Evolutionary conservation across 805 yeast species (phyloP).

Genomic region (Candida patagonica): DNA sequence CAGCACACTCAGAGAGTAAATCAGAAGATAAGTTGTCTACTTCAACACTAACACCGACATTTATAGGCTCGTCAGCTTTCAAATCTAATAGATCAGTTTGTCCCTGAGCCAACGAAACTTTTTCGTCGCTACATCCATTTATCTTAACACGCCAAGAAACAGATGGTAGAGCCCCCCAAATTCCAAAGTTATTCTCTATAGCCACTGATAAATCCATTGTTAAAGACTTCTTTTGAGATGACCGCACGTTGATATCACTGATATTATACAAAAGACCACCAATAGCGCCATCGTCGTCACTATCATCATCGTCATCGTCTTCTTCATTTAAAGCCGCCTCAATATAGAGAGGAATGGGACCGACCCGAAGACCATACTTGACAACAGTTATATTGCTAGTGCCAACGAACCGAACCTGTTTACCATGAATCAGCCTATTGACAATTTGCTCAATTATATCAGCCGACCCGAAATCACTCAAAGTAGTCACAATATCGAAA

Average conservation of each 20-base stretch:
- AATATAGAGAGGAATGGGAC: constrained; percentile 11
- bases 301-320: constrained; percentile 7
- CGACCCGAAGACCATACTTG: constrained; percentile 13
- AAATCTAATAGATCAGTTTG: constrained; percentile 10
- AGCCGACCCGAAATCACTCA: constrained; percentile 17
- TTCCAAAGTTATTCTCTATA: constrained; percentile 7
- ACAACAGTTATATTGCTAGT: constrained; percentile 6
- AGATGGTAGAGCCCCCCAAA: constrained; percentile 20
- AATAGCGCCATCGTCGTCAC: constrained; percentile 5
- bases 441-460: constrained; percentile 12
- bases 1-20: constrained; percentile 18
- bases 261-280: constrained; percentile 5
- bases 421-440: constrained; percentile 8
- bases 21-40: constrained; percentile 17
- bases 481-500: constrained; percentile 9
- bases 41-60: constrained; percentile 13
- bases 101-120: constrained; percentile 15
- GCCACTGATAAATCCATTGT: constrained; percentile 7
- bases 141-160: constrained; percentile 23
- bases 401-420: constrained; percentile 11
- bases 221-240: constrained; percentile 3
- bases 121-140: constrained; percentile 20
- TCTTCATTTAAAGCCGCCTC: constrained; percentile 9
- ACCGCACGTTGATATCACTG: constrained; percentile 4
- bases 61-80: constrained; percentile 3